Evolutionary conservation across 331 rosid species (phyloP).

Genomic region (Acacia concinna): DNA sequence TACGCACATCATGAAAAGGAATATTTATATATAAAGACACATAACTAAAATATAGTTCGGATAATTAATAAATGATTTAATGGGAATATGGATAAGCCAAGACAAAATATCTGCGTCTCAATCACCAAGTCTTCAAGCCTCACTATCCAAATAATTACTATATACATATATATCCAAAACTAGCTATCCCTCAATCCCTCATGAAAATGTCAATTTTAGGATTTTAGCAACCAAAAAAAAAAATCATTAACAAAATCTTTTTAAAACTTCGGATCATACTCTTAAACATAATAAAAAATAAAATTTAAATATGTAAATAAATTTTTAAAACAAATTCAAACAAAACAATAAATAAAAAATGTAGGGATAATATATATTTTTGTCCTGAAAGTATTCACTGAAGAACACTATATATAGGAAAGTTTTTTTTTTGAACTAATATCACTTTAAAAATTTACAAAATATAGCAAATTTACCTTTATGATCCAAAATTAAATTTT

Average conservation of each 20-base stretch:
- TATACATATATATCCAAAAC: neutral
- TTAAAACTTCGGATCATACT: neutral
- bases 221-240: too few relatives aligned
- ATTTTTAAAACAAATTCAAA: neutral
- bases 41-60: neutral
- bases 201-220: neutral
- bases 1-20: neutral
- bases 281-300: neutral
- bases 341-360: neutral
- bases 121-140: neutral
- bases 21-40: neutral
- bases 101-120: constrained; percentile 7
- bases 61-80: neutral
- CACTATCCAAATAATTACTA: neutral
- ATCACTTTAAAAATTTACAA: too few relatives aligned
- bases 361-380: too few relatives aligned
- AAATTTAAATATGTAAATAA: neutral
- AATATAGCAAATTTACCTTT: too few relatives aligned
- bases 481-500: too few relatives aligned
- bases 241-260: neutral
- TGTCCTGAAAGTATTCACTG: too few relatives aligned
- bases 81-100: neutral
- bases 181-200: neutral
- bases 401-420: too few relatives aligned
- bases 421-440: too few relatives aligned